phyloP scores from a whole-genome alignment of 768 basidiomycete species.

The Strobilomyces dryophilus region DNA sequence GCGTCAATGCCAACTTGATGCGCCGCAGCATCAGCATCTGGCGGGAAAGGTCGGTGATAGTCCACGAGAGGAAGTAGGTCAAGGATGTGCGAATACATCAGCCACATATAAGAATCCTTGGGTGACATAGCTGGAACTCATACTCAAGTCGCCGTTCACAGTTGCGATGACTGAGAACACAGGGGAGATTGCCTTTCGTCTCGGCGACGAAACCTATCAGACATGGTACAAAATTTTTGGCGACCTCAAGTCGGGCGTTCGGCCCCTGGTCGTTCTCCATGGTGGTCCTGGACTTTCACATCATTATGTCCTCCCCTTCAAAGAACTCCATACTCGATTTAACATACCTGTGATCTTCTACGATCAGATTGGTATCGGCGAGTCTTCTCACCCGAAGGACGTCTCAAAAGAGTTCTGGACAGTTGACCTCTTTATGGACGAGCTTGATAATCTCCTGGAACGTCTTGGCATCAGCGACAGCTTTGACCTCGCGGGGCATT shows the following conservation, averaged over 20 bases:
- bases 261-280: conserved; percentile 41
- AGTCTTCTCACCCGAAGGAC: conserved; percentile 39
- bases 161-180: conserved; percentile 19
- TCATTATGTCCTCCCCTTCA: conserved; percentile 38
- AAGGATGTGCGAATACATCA: neutral
- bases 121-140: too few relatives aligned
- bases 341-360: conserved; percentile 45
- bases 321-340: conserved; percentile 28
- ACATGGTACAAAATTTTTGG: conserved; percentile 46
- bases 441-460: conserved; percentile 47
- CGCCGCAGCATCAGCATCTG: neutral
- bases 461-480: conserved; percentile 36
- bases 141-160: neutral
- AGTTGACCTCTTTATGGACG: conserved; percentile 47
- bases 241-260: conserved; percentile 29
- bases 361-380: conserved; percentile 46
- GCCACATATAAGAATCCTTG: neutral
- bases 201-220: conserved; percentile 26
- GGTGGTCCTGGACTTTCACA: conserved; percentile 42
- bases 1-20: neutral
- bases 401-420: conserved; percentile 36
- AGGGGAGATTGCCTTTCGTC: conserved; percentile 19
- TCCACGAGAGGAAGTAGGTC: neutral
- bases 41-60: neutral
- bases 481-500: conserved; percentile 52